phyloP scores from a whole-genome alignment of 2,329 filamentous ascomycete genomes.

The Fusarium humuli region DNA sequence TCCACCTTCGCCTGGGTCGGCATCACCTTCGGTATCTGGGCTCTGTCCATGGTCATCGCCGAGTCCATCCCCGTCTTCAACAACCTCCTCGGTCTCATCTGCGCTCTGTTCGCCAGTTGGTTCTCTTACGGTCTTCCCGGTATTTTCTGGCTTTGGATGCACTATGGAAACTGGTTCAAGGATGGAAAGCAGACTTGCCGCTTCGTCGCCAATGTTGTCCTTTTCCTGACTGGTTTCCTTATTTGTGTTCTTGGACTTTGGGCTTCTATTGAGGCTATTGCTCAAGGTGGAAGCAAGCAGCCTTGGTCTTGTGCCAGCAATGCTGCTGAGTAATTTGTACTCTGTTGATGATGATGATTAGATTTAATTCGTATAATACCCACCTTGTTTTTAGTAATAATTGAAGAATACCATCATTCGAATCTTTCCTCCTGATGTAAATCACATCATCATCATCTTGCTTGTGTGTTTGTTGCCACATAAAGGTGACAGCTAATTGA shows the following conservation, averaged over 20 bases:
- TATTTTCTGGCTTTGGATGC: constrained; percentile 61
- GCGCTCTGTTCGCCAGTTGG: constrained; percentile 73
- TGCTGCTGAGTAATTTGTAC: constrained; percentile 23
- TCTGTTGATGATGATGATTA: not conserved
- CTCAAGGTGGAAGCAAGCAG: constrained; percentile 44
- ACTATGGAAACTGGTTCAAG: constrained; percentile 56
- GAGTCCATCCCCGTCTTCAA: constrained; percentile 77
- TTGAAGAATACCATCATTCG: no score
- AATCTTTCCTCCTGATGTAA: no score
- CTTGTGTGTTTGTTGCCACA: no score
- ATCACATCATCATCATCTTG: no score
- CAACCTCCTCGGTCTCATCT: constrained; percentile 71
- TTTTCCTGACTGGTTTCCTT: constrained; percentile 51
- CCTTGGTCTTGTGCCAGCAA: constrained; percentile 54
- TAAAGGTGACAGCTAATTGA: no score
- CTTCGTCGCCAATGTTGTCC: constrained; percentile 49
- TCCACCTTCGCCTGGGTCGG: constrained; percentile 69
- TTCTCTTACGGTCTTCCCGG: constrained; percentile 68
- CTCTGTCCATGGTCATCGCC: constrained; percentile 74
- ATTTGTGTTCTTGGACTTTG: constrained; percentile 56
- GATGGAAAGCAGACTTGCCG: constrained; percentile 47
- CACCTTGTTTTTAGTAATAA: not conserved
- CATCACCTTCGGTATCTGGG: constrained; percentile 67
- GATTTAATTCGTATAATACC: constrained; percentile 8
- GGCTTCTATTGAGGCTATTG: constrained; percentile 54